Conservation (phyloP, 2,329 filamentous ascomycete species). For the Phyllosticta citriasiana region DNA sequence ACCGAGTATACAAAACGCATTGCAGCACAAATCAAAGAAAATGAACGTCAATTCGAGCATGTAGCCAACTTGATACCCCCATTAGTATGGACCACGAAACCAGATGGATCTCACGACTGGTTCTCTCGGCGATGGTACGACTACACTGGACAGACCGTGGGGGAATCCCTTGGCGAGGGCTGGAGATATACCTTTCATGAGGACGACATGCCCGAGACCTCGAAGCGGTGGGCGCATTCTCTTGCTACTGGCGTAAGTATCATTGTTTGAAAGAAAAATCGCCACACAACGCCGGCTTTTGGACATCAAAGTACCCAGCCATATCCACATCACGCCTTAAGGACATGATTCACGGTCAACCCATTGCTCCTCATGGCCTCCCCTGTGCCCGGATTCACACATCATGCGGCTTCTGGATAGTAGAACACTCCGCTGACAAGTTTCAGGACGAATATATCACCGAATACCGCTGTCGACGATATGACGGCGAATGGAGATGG, state of each 20-base stretch:
- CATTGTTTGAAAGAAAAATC: neutral
- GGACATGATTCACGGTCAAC: neutral
- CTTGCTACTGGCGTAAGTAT: conserved; percentile 46
- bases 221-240: conserved; percentile 50
- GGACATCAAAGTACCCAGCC: too few relatives aligned
- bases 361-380: neutral
- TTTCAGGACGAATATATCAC: conserved; percentile 49
- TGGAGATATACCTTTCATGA: conserved; percentile 60
- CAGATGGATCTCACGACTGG: conserved; percentile 60
- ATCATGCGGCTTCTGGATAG: neutral
- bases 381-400: too few relatives aligned
- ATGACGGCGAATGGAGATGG: conserved; percentile 66
- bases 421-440: neutral
- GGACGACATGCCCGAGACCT: conserved; percentile 53
- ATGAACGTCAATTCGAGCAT: conserved; percentile 63
- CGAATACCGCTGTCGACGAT: conserved; percentile 60
- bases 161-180: conserved; percentile 51
- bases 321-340: too few relatives aligned
- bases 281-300: conserved; percentile 10
- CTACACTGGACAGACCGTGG: conserved; percentile 59
- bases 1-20: conserved; percentile 62
- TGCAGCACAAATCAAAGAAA: conserved; percentile 56
- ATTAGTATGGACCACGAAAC: conserved; percentile 61
- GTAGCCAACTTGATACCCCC: conserved; percentile 57
- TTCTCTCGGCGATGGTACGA: conserved; percentile 70